Evolutionary conservation across 164 flowering plant species (phyloP), one percentile per base, ranked within the genome.

Genomic region (Protea cynaroides): DNA sequence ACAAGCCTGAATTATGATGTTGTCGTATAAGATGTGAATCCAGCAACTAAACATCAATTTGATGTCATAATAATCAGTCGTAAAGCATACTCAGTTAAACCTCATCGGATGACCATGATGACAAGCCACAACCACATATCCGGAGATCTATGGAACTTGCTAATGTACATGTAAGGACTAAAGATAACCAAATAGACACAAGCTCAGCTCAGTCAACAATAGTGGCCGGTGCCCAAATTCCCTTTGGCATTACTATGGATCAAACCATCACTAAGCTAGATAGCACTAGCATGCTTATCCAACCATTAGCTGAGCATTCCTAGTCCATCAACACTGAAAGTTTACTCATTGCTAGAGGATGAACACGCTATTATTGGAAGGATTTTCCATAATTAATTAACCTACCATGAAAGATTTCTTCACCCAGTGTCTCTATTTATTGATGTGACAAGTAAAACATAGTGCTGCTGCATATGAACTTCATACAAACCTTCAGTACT

Each of bases 401-500:
- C 52, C 52, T 49, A 15, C n/a, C 17, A 4, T 18, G 17, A 12
- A 49, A 12, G 52, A 49, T 49, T 46, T 46, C 50, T 1, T 46
- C 50, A 46, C 18, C 52, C 52, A 49, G 17, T 15, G 52, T 15
- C 52, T 2, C 17, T 19, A 49, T 49, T 15, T 18, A 49, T 49
- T n/a, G 5, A 49, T 49, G 17, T 15, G 18, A 15, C 17, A 14
- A 15, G 52, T 49, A 18, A 49, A 49, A 18, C 18, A 49, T 18
- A 15, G 17, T 4, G 17, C 14, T 4, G 18, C 19, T 49, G 52
- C 6, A 49, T 5, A 49, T 15, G 17, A 49, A 49, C 19, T 55
- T 37, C 58, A 52, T 34, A 66, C 69, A 37, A 59, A 67, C 64
- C 69, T 67, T 18, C 43, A 17, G 40, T 50, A 8, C 13, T 11